phyloP scores from a whole-genome alignment of 2,329 filamentous ascomycete genomes.

The Aspergillus floridensis region DNA sequence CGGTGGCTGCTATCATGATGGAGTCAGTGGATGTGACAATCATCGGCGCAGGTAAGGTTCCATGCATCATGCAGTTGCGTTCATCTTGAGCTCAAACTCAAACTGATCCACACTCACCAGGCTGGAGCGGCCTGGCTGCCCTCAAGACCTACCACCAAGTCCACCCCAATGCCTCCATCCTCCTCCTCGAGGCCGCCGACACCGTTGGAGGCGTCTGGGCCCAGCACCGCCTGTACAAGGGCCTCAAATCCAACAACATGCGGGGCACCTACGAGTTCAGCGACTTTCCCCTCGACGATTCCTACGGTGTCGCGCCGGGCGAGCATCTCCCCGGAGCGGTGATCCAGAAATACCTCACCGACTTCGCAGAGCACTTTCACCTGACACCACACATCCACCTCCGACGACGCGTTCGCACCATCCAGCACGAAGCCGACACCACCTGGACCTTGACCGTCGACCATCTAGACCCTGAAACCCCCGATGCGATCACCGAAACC shows the following conservation, averaged over 20 bases:
- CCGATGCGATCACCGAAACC: conserved; percentile 10
- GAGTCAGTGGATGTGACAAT: conserved; percentile 30
- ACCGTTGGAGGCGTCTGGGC: conserved; percentile 70
- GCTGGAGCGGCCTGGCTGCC: conserved; percentile 57
- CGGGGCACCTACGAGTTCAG: conserved; percentile 70
- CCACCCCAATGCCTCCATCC: conserved; percentile 56
- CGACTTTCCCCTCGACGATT: conserved; percentile 68
- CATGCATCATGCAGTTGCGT: neutral
- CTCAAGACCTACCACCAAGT: conserved; percentile 62
- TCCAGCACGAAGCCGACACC: conserved; percentile 43
- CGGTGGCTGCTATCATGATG: conserved; percentile 15
- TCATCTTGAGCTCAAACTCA: neutral
- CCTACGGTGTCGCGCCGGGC: conserved; percentile 49
- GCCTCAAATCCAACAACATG: conserved; percentile 72
- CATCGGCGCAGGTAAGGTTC: conserved; percentile 25
- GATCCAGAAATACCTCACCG: conserved; percentile 56
- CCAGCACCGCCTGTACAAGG: conserved; percentile 62
- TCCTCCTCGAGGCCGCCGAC: conserved; percentile 57
- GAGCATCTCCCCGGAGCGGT: conserved; percentile 60
- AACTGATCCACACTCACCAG: conserved; percentile 24
- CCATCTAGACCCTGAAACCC: conserved; percentile 16
- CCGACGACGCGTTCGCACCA: conserved; percentile 50
- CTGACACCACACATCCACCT: conserved; percentile 51
- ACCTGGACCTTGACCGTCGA: conserved; percentile 35
- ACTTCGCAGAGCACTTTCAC: conserved; percentile 55